Evolutionary conservation across 129 eudicot species (phyloP).

Genomic region (Artemisia argyi): DNA sequence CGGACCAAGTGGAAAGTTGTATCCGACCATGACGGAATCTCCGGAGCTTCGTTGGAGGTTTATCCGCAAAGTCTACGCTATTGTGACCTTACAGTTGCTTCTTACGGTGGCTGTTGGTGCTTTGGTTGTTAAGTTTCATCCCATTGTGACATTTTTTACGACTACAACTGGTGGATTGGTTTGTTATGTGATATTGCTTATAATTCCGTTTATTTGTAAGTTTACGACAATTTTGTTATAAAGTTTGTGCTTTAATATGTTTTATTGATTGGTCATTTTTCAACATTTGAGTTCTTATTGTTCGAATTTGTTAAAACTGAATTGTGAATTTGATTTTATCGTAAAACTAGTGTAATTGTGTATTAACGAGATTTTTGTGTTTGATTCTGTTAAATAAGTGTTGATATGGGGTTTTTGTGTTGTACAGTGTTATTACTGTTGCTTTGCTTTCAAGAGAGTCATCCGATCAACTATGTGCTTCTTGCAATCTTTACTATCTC

Average conservation of each 20-base stretch:
- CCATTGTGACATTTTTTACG: conserved; percentile 49
- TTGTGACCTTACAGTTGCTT: conserved; percentile 60
- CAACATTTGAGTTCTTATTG: conserved; percentile 16
- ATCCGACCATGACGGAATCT: conserved; percentile 68
- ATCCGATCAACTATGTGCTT: conserved; percentile 64
- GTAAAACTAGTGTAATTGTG: too few relatives aligned
- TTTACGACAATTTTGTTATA: neutral
- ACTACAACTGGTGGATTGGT: conserved; percentile 62
- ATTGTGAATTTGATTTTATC: too few relatives aligned
- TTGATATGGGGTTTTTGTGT: too few relatives aligned
- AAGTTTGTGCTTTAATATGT: too few relatives aligned
- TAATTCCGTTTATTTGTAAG: conserved; percentile 68
- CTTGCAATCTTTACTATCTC: conserved; percentile 66
- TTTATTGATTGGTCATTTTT: conserved; percentile 30
- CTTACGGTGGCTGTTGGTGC: conserved; percentile 77
- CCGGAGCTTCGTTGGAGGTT: conserved; percentile 85
- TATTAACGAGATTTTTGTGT: too few relatives aligned
- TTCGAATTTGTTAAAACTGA: too few relatives aligned
- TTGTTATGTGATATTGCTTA: conserved; percentile 53
- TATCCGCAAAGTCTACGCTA: conserved; percentile 69
- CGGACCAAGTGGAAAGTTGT: conserved; percentile 43
- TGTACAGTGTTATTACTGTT: conserved; percentile 67
- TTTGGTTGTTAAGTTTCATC: conserved; percentile 52
- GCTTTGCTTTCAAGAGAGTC: conserved; percentile 59
- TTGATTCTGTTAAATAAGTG: too few relatives aligned